Conservation (phyloP, 1,139 yeast species). For the Blastobotrys proliferans region DNA sequence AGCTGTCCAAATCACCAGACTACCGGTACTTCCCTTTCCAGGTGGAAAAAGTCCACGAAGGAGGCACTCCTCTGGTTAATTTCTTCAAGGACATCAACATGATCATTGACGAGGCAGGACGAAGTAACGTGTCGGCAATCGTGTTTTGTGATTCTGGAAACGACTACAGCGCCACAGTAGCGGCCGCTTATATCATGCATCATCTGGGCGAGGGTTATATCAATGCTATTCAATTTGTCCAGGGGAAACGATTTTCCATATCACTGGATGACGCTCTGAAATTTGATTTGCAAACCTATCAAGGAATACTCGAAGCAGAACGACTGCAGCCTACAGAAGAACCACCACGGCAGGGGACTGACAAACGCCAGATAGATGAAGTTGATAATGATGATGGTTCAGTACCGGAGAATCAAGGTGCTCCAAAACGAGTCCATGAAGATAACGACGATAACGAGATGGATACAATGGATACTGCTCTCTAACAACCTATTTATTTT, state of each 20-base stretch:
- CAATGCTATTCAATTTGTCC: constrained; percentile 31
- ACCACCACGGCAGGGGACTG: background rate
- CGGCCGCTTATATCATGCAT: constrained; percentile 30
- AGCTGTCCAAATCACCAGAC: constrained; percentile 11
- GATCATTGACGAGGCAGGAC: constrained; percentile 14
- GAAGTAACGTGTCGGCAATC: constrained; percentile 21
- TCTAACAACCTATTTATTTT: background rate
- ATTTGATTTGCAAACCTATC: constrained; percentile 26
- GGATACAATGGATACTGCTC: background rate
- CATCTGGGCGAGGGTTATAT: constrained; percentile 19
- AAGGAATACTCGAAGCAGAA: constrained; percentile 23
- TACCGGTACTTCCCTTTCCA: constrained; percentile 17
- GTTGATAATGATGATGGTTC: constrained; percentile 10
- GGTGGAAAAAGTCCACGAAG: constrained; percentile 19
- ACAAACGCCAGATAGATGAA: constrained; percentile 13
- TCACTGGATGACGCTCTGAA: constrained; percentile 26
- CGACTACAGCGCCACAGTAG: constrained; percentile 31
- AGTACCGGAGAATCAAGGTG: background rate
- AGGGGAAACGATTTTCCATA: constrained; percentile 29
- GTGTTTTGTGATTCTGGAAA: constrained; percentile 36
- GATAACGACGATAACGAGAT: background rate
- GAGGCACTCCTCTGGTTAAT: constrained; percentile 14
- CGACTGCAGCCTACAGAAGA: background rate
- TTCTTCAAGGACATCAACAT: constrained; percentile 19
- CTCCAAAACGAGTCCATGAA: constrained; percentile 3